A percentile compares a stretch with the other conserved stretches of the same genome.
phyloP scores from a whole-genome alignment of 805 yeast genomes.

The Monosporozyma aerobia region DNA sequence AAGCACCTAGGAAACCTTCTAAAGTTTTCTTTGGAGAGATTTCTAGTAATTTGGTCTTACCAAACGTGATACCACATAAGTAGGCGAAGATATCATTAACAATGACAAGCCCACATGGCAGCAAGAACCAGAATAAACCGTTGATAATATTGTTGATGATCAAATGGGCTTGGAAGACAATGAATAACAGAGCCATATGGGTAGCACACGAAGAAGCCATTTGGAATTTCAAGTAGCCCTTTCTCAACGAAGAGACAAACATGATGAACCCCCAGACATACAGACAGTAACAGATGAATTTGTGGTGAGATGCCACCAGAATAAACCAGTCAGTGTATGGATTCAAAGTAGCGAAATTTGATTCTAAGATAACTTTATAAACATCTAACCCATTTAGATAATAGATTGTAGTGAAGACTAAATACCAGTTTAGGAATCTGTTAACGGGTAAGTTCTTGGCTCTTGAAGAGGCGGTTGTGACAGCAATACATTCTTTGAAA shows the following conservation, averaged over 20 bases:
- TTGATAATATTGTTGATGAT: slow-evolving; percentile 80
- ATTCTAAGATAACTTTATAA: slow-evolving; percentile 35
- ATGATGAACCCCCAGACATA: slow-evolving; percentile 83
- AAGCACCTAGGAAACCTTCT: slow-evolving; percentile 96
- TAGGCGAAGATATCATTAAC: slow-evolving; percentile 95
- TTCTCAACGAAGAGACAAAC: slow-evolving; percentile 81
- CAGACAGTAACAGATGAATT: slow-evolving; percentile 71
- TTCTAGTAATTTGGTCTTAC: slow-evolving; percentile 81
- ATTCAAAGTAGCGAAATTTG: slow-evolving; percentile 40
- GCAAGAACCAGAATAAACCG: slow-evolving; percentile 89
- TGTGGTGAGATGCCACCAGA: slow-evolving; percentile 55
- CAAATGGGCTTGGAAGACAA: slow-evolving; percentile 89
- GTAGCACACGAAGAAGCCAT: slow-evolving; percentile 90
- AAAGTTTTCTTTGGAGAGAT: slow-evolving; percentile 96
- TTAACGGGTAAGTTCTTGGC: slow-evolving; percentile 79
- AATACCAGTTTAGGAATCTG: slow-evolving; percentile 85
- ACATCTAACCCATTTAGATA: slow-evolving; percentile 82
- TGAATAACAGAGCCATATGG: slow-evolving; percentile 84
- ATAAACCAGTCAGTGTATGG: not conserved
- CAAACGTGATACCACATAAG: slow-evolving; percentile 93
- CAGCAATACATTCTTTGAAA: slow-evolving; percentile 84
- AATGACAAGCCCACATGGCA: slow-evolving; percentile 87
- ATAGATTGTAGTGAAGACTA: slow-evolving; percentile 76
- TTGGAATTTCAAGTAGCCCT: slow-evolving; percentile 84
- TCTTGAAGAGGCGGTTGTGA: slow-evolving; percentile 68